Conservation (phyloP, 1,139 yeast species). For the Casaregolazyma suthepensis region DNA sequence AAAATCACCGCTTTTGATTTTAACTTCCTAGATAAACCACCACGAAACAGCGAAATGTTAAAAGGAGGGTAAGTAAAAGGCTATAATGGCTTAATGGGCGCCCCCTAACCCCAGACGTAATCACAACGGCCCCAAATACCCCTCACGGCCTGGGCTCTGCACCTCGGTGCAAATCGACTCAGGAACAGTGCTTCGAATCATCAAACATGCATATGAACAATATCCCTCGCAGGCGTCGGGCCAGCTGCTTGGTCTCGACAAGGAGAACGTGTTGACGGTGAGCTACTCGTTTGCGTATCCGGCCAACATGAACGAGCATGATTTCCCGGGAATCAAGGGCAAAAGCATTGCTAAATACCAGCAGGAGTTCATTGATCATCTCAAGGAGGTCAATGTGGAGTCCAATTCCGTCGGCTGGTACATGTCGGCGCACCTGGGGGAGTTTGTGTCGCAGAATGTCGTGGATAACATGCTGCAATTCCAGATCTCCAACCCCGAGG, state of each 20-base stretch:
- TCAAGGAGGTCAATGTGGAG: conserved; percentile 62
- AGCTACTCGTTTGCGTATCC: conserved; percentile 67
- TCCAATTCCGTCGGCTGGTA: conserved; percentile 81
- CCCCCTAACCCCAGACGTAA: conserved; percentile 1
- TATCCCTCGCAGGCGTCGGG: conserved; percentile 68
- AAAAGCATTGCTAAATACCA: conserved; percentile 65
- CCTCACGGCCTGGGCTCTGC: conserved; percentile 21
- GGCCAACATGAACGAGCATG: conserved; percentile 36
- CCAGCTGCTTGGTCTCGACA: conserved; percentile 71
- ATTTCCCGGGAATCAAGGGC: conserved; percentile 36
- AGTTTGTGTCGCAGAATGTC: conserved; percentile 55
- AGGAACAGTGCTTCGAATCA: conserved; percentile 57
- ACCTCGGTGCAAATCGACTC: conserved; percentile 31
- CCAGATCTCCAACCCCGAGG: conserved; percentile 56
- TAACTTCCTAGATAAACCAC: neutral
- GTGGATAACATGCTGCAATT: conserved; percentile 63
- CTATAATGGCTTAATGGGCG: neutral
- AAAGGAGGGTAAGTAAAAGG: neutral
- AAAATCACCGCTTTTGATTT: neutral
- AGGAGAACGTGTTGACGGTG: conserved; percentile 45
- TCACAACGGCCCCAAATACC: conserved; percentile 10
- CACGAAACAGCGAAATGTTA: neutral
- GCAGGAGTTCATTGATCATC: conserved; percentile 57
- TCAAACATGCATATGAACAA: conserved; percentile 67
- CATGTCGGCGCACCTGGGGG: conserved; percentile 61